Conservation (phyloP, 352 stramenopile species). For the Phytophthora pluvialis region DNA sequence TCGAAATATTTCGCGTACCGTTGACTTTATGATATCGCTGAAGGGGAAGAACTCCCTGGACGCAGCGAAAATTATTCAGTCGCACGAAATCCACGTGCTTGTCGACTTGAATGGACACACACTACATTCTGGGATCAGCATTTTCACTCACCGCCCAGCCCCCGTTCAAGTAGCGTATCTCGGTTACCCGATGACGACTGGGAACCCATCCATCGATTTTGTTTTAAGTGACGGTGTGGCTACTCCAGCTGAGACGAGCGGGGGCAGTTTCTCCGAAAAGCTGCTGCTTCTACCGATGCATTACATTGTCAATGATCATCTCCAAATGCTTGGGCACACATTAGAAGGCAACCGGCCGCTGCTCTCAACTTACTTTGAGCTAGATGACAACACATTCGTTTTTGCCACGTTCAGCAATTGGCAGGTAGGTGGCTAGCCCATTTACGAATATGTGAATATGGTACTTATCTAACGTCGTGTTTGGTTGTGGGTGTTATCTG, state of each 20-base stretch:
- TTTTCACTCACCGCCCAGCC: constrained; percentile 67
- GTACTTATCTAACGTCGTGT: constrained; percentile 1
- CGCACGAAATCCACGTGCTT: constrained; percentile 71
- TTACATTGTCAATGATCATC: constrained; percentile 89
- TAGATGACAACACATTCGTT: constrained; percentile 43
- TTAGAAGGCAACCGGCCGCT: constrained; percentile 38
- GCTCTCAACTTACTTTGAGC: constrained; percentile 12
- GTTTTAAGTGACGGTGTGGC: constrained; percentile 69
- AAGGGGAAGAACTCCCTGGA: constrained; percentile 56
- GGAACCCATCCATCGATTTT: constrained; percentile 64
- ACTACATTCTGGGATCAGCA: constrained; percentile 68
- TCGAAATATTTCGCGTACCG: constrained; percentile 72
- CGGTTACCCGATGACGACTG: constrained; percentile 81
- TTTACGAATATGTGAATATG: not conserved
- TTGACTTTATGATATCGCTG: constrained; percentile 76
- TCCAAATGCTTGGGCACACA: constrained; percentile 75
- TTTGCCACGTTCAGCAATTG: constrained; percentile 90
- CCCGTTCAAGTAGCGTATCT: constrained; percentile 79
- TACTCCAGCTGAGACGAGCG: constrained; percentile 48
- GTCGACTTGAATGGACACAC: constrained; percentile 89
- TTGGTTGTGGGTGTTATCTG: not conserved
- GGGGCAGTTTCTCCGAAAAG: constrained; percentile 69
- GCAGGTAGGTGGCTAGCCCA: constrained; percentile 41
- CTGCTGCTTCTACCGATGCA: constrained; percentile 70
- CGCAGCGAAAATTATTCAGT: constrained; percentile 58